These are phyloP conservation scores for Carex arenaria DNA, from an alignment of 202 grass and related monocot species.

Conservation along the genomic window DNA sequence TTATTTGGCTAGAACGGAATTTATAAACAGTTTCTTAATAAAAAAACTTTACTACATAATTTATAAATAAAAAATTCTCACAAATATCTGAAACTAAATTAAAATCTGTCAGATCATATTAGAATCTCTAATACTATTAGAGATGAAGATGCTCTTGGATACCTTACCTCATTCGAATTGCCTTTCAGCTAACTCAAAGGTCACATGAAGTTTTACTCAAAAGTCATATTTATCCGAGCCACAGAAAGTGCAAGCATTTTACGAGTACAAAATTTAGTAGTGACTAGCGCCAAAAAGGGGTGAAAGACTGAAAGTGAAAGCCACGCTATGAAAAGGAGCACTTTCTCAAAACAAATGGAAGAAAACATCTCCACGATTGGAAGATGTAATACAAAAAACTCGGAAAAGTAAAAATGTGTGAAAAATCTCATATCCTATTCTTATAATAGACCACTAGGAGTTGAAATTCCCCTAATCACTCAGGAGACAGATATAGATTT, in stretches of 20 bases:
- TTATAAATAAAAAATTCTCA: no score
- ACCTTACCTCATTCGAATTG: no score
- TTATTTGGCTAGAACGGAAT: no score
- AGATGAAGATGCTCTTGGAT: no score
- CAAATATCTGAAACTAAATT: no score
- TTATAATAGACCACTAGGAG: background rate
- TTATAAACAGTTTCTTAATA: no score
- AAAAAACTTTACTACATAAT: no score
- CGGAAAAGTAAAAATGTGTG: background rate
- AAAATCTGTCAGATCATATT: no score
- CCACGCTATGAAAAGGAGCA: background rate
- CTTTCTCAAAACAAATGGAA: background rate
- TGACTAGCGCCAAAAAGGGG: background rate
- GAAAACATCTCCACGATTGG: background rate
- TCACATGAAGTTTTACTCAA: background rate
- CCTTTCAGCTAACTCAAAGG: background rate
- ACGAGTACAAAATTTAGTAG: background rate
- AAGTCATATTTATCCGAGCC: background rate
- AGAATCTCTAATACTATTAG: no score
- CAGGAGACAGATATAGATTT: background rate
- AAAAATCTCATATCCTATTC: background rate
- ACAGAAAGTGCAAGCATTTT: slow-evolving; percentile 12
- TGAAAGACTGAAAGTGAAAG: background rate
- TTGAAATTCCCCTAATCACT: background rate
- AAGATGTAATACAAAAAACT: background rate